A percentile compares a stretch with the other conserved stretches of the same genome.
Conservation (phyloP, 345 rosid genomes). For the Eucalyptus cloeziana region DNA sequence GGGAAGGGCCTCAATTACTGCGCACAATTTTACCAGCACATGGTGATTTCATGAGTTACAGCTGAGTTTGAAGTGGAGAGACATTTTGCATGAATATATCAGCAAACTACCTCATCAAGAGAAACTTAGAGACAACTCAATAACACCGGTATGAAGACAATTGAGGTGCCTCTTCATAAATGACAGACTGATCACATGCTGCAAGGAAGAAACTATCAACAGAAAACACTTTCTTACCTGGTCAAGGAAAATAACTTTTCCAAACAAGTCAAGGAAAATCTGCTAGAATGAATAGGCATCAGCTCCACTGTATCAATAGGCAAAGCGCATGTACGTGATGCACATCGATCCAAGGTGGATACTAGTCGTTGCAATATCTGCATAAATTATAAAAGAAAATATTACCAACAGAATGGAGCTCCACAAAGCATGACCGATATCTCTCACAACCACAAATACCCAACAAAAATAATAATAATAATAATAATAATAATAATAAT, state of each 20-base stretch:
- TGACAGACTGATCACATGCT: neutral
- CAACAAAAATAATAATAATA: neutral
- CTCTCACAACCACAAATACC: neutral
- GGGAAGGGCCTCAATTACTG: neutral
- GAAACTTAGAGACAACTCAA: neutral
- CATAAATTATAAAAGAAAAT: neutral
- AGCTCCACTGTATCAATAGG: slow-evolving; percentile 96
- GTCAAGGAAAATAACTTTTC: slow-evolving; percentile 70
- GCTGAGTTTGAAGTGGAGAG: neutral
- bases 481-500: no score
- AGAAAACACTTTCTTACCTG: slow-evolving; percentile 33
- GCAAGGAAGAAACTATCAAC: neutral
- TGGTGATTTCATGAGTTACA: neutral
- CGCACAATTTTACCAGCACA: neutral
- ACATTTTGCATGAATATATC: neutral
- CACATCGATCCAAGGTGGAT: slow-evolving; percentile 87
- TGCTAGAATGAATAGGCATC: slow-evolving; percentile 87
- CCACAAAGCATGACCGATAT: neutral
- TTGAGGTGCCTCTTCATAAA: neutral
- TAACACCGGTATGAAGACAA: neutral
- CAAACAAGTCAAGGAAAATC: slow-evolving; percentile 84
- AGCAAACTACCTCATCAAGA: neutral
- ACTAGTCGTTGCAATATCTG: slow-evolving; percentile 77
- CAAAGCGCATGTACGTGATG: slow-evolving; percentile 90
- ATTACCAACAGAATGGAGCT: neutral